Base-by-base conservation (phyloP, 345 rosid genomes). In the Anastatica hierochuntica region DNA sequence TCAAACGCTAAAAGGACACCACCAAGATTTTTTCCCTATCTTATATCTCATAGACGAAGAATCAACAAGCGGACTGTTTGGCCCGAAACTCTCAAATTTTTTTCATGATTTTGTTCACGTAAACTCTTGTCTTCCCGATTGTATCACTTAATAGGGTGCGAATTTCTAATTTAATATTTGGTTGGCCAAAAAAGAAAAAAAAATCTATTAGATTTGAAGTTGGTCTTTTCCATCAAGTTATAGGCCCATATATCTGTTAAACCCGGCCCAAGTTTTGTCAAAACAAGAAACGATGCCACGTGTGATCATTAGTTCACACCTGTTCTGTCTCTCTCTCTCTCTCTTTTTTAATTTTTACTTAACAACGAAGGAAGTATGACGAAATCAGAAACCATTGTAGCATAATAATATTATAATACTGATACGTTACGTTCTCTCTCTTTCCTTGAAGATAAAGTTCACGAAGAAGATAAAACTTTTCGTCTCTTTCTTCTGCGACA, bases 301-400 rank as follows among this genome's bases (percentile, higher is more conserved):
- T 37, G 26, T 5, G 14, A 15, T 10, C 6, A 4, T 5, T 20
- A 2, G 3, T 49, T 42, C 14, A 35, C 63, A 57, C 64, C 46
- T 57, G 63, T 64, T 56, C 14, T 13, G 0, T 35, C 44, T 52
- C 14, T 15, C 14, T 39, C 48, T n/a, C n/a, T 42, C 15, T 12
- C 17, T 17, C 49, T 46, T n/a, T 37, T 21, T 13, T 30, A 0
- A 2, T 14, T 46, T 41, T 34, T 35, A 31, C 70, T 65, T 50
- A 57, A 43, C 41, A 59, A 50, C 59, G 16, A 66, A 58, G 70
- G 15, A 65, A 65, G 11, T 2, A 49, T 49, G 52, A 46, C 2
- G 36, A 41, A 26, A 8, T 38, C 29, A 4, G 24, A 45, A 38
- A 18, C 13, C 37, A 30, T 27, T 20, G 10, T 29, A 14, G 6